Evolutionary conservation across 2,329 filamentous ascomycete species (phyloP).

Genomic region (Fusarium lyarnte): DNA sequence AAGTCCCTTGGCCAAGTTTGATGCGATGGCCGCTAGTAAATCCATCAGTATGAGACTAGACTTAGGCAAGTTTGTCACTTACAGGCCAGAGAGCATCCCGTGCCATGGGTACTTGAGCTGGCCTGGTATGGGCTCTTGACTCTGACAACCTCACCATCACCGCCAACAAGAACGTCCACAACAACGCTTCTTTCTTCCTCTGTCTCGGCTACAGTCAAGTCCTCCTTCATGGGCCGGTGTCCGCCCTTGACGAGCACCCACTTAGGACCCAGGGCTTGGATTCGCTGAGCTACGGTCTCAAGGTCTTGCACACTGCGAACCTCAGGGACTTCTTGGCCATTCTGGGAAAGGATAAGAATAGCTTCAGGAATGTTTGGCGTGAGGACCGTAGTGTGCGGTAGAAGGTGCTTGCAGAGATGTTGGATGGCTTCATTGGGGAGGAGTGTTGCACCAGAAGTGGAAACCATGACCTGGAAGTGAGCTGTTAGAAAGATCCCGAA

Average conservation of each 20-base stretch:
- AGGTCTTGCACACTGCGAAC: conserved; percentile 72
- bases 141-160: conserved; percentile 61
- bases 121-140: conserved; percentile 77
- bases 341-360: conserved; percentile 67
- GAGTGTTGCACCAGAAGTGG: conserved; percentile 78
- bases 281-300: conserved; percentile 70
- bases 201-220: conserved; percentile 66
- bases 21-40: conserved; percentile 73
- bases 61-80: conserved; percentile 47
- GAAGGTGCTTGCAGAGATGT: conserved; percentile 66
- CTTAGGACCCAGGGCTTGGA: conserved; percentile 75
- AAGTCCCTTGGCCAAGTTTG: conserved; percentile 71
- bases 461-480: conserved; percentile 81
- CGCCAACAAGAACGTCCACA: conserved; percentile 79
- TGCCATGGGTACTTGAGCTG: conserved; percentile 89
- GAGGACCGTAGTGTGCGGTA: conserved; percentile 73
- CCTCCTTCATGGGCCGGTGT: conserved; percentile 79
- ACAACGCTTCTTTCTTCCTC: conserved; percentile 72
- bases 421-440: conserved; percentile 72
- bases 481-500: background rate
- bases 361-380: conserved; percentile 85
- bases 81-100: conserved; percentile 93
- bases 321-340: conserved; percentile 51
- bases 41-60: background rate
- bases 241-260: conserved; percentile 92